A percentile compares a stretch with the other conserved stretches of the same genome.
These are phyloP conservation scores for Aspergillus funiculosus DNA, from an alignment of 495 filamentous ascomycete genomes.

Conservation along the genomic window DNA sequence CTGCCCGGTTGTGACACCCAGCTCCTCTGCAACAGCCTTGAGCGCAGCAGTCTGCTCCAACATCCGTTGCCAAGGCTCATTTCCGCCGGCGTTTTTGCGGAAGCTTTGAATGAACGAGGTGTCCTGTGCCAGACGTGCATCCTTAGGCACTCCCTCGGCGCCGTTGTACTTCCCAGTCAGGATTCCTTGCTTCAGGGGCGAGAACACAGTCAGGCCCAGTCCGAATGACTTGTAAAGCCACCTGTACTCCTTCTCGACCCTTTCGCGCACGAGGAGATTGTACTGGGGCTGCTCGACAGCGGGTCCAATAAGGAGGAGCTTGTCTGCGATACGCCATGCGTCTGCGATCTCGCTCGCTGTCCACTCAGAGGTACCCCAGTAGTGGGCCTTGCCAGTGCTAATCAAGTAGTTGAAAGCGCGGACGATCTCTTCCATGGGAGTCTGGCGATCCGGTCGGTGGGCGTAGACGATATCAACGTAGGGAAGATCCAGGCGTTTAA, in stretches of 20 bases:
- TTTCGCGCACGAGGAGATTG: constrained; percentile 64
- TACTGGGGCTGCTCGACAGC: constrained; percentile 80
- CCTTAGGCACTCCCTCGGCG: constrained; percentile 29
- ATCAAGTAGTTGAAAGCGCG: constrained; percentile 79
- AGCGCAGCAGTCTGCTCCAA: constrained; percentile 22
- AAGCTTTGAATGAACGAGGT: constrained; percentile 28
- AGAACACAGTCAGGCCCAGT: constrained; percentile 67
- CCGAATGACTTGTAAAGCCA: constrained; percentile 57
- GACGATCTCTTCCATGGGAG: constrained; percentile 82
- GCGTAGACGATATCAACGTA: constrained; percentile 75
- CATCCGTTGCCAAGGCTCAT: constrained; percentile 18
- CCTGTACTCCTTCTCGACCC: constrained; percentile 68
- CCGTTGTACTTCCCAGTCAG: constrained; percentile 79
- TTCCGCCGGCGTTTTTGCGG: constrained; percentile 24
- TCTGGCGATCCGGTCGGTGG: constrained; percentile 73
- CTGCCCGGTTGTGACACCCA: constrained; percentile 57
- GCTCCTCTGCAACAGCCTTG: constrained; percentile 53
- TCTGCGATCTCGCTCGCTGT: constrained; percentile 68
- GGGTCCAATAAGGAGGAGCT: constrained; percentile 67
- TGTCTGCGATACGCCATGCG: constrained; percentile 69
- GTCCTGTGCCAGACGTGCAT: constrained; percentile 34
- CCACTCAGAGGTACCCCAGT: constrained; percentile 92
- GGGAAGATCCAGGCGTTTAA: constrained; percentile 64
- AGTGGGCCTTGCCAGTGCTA: constrained; percentile 68
- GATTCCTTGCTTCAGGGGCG: constrained; percentile 64